Conservation (phyloP, 2,329 filamentous ascomycete species). For the Blumeria hordei region DNA sequence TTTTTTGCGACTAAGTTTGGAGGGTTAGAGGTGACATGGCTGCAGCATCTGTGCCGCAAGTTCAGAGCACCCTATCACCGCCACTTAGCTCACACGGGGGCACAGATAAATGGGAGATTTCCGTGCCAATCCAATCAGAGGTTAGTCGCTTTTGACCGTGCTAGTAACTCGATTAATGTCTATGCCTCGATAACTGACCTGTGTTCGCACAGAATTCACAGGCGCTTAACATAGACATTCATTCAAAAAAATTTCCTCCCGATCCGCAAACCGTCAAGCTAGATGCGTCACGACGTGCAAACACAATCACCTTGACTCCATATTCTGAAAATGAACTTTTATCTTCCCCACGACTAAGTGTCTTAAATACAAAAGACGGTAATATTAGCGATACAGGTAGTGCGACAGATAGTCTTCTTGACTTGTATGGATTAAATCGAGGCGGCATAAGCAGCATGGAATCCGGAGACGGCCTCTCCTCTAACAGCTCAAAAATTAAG, state of each 20-base stretch:
- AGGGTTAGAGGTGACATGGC: constrained; percentile 9
- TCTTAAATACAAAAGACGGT: constrained; percentile 18
- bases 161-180: background rate
- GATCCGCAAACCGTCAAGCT: constrained; percentile 8
- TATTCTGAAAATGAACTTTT: constrained; percentile 12
- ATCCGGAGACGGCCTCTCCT: constrained; percentile 5
- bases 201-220: constrained; percentile 5
- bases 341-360: constrained; percentile 15
- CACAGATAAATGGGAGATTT: constrained; percentile 13
- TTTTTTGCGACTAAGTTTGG: no score
- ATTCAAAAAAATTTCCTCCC: constrained; percentile 7
- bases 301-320: constrained; percentile 5
- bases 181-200: background rate
- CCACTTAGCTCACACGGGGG: constrained; percentile 13
- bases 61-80: constrained; percentile 13
- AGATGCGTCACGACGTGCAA: constrained; percentile 7
- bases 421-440: constrained; percentile 17
- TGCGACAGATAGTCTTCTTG: constrained; percentile 22
- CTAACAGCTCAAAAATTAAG: constrained; percentile 8
- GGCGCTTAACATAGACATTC: constrained; percentile 3
- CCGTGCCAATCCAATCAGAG: constrained; percentile 11
- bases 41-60: constrained; percentile 16
- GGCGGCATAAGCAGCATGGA: constrained; percentile 11
- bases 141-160: constrained; percentile 6
- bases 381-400: constrained; percentile 19